Base-by-base conservation (phyloP, 2,329 filamentous ascomycete genomes). In the Stenocarpella maydis region DNA sequence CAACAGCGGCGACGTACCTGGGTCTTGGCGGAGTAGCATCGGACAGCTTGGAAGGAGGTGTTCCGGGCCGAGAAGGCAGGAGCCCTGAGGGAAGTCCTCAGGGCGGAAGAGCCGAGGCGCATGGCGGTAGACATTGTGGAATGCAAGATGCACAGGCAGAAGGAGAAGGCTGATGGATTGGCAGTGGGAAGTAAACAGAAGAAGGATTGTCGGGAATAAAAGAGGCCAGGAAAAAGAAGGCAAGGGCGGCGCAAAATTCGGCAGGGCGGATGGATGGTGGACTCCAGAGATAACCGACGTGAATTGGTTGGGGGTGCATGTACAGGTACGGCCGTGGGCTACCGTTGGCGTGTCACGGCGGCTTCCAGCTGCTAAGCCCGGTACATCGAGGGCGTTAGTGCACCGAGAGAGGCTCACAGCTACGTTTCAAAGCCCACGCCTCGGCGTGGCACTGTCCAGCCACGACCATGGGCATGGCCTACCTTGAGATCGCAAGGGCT, bases 21-120 rank as follows among this genome's bases (percentile, higher is more conserved):
- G 77, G 91, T 89, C 89, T 98, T 98, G 75, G 94, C 91, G 73
- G 95, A 97, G 86, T 98, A 98, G 88, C 89, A 94, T 84, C 96
- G 91, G 80, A 92, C 85, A 80, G 92, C 91, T 85, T 91, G 94
- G 87, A 94, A 95, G 80, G 90, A 90, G 75, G 90, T 87, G 79
- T 86, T 84, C 79, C 90, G 90, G 80, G 90, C 87, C 80, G 87
- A 87, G 78, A 93, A 87, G 79, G 90, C 86, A 74, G 90, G 87
- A 76, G 89, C 84, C 79, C 87, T 84, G 79, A 93, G 83, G 71
- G 92, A 90, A 79, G 93, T 88, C 85, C 95, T 91, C 80, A 98
- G 87, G 82, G 93, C 90, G 82, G 92, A 88, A 79, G 92, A 90
- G 85, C 91, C 90, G 79, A 97, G 83, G 86, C 93, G 92, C 81